Evolutionary conservation across 345 rosid species (phyloP).

Genomic region (Camelina hispida): DNA sequence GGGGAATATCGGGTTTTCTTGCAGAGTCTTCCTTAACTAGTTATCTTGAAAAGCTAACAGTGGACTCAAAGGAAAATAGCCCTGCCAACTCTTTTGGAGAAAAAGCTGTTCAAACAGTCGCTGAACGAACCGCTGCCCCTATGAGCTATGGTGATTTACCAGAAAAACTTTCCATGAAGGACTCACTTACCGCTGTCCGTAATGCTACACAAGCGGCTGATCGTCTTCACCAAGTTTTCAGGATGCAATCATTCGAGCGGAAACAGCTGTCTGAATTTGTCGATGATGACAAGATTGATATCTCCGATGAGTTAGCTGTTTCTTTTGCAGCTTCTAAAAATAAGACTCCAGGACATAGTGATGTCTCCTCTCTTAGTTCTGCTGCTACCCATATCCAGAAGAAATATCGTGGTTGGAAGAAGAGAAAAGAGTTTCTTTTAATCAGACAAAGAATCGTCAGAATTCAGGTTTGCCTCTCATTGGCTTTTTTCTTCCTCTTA

Average conservation of each 20-base stretch:
- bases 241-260: constrained; percentile 84
- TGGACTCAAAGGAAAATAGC: constrained; percentile 60
- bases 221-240: constrained; percentile 79
- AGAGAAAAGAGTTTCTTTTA: constrained; percentile 78
- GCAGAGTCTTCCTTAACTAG: constrained; percentile 87
- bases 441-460: constrained; percentile 85
- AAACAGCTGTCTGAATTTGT: constrained; percentile 58
- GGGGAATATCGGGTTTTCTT: constrained; percentile 92
- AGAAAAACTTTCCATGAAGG: constrained; percentile 73
- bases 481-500: background rate
- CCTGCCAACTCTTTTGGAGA: constrained; percentile 43
- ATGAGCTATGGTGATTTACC: constrained; percentile 54
- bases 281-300: constrained; percentile 46
- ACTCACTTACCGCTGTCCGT: constrained; percentile 81
- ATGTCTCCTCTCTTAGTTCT: constrained; percentile 55
- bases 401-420: constrained; percentile 89
- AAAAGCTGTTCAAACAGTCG: constrained; percentile 66
- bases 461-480: constrained; percentile 67
- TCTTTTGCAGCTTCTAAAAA: constrained; percentile 58
- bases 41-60: constrained; percentile 60
- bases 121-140: constrained; percentile 72
- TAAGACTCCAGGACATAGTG: constrained; percentile 48
- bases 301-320: constrained; percentile 61
- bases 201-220: constrained; percentile 97
- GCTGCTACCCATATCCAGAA: constrained; percentile 92